A percentile compares a stretch with the other conserved stretches of the same genome.
phyloP scores from a whole-genome alignment of 2,329 filamentous ascomycete species.

The Claviceps sp. region DNA sequence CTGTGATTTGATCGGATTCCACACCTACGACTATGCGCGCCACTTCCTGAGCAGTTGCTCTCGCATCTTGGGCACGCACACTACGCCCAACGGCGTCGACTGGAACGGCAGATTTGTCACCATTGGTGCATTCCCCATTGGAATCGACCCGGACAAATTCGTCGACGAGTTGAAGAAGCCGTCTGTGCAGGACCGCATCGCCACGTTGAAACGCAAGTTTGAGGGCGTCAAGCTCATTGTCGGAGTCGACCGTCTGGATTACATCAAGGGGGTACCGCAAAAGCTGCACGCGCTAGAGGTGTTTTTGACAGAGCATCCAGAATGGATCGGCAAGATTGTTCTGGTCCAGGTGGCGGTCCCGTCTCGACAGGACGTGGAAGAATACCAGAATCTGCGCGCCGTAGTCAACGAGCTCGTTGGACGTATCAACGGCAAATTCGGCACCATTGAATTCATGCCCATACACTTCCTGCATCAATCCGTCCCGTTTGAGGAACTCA shows the following conservation, averaged over 20 bases:
- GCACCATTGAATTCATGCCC: constrained; percentile 95
- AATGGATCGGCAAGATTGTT: constrained; percentile 96
- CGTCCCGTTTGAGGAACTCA: constrained; percentile 86
- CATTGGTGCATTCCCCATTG: constrained; percentile 92
- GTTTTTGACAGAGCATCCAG: constrained; percentile 90
- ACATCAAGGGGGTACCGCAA: constrained; percentile 97
- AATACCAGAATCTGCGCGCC: constrained; percentile 90
- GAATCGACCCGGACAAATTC: constrained; percentile 96
- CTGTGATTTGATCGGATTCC: constrained; percentile 93
- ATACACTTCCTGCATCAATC: constrained; percentile 98
- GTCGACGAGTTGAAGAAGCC: constrained; percentile 75
- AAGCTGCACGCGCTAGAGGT: constrained; percentile 94
- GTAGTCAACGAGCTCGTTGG: constrained; percentile 96
- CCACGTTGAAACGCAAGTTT: constrained; percentile 75
- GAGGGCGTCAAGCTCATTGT: constrained; percentile 94
- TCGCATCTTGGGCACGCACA: constrained; percentile 68
- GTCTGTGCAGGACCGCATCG: constrained; percentile 78
- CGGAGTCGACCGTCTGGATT: constrained; percentile 90
- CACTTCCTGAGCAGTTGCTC: constrained; percentile 96
- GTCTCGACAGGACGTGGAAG: constrained; percentile 88
- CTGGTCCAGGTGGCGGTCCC: constrained; percentile 93
- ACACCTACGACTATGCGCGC: constrained; percentile 97
- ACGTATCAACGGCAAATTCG: constrained; percentile 92
- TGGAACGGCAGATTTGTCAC: constrained; percentile 80
- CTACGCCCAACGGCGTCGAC: constrained; percentile 86